Conservation (phyloP, 352 stramenopile species). For the Phytopythium vexans region DNA sequence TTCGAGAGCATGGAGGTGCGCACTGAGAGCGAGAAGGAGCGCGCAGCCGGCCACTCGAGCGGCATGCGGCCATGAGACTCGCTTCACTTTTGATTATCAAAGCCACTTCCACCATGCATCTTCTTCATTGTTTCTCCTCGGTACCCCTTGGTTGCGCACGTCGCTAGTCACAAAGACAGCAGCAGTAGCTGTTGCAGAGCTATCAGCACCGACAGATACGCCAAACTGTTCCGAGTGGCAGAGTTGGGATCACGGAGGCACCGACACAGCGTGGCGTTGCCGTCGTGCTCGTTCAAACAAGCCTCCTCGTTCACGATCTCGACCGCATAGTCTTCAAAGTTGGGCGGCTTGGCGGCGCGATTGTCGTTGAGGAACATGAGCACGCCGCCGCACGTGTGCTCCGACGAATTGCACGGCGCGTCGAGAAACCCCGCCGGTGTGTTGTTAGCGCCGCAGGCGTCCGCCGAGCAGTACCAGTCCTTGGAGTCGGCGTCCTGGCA, state of each 20-base stretch:
- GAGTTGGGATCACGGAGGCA: conserved; percentile 22
- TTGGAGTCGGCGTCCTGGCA: conserved; percentile 32
- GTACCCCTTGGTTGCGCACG: not conserved
- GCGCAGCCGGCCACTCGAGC: conserved; percentile 15
- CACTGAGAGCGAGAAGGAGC: conserved; percentile 67
- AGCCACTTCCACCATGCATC: not conserved
- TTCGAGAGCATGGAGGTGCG: conserved; percentile 78
- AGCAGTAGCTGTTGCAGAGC: too few species aligned
- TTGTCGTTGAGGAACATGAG: conserved; percentile 82
- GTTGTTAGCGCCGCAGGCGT: conserved; percentile 30
- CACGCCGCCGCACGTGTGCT: conserved; percentile 51
- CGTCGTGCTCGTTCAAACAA: conserved; percentile 30
- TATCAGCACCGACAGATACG: too few species aligned
- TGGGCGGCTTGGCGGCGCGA: conserved; percentile 64
- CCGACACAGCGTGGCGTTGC: conserved; percentile 33
- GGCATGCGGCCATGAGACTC: conserved; percentile 33
- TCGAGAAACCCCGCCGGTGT: conserved; percentile 60
- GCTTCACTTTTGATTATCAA: not conserved
- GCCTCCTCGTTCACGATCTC: conserved; percentile 62
- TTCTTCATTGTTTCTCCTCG: not conserved
- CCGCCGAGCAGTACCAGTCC: conserved; percentile 56
- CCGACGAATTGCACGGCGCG: conserved; percentile 45
- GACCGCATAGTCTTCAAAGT: conserved; percentile 64
- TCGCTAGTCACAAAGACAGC: not conserved
- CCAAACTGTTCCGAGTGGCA: too few species aligned